Percentiles rank a stretch among this genome's conserved stretches.
Evolutionary conservation across 2,329 filamentous ascomycete species (phyloP).

Genomic region (Epichloe bromicola): DNA sequence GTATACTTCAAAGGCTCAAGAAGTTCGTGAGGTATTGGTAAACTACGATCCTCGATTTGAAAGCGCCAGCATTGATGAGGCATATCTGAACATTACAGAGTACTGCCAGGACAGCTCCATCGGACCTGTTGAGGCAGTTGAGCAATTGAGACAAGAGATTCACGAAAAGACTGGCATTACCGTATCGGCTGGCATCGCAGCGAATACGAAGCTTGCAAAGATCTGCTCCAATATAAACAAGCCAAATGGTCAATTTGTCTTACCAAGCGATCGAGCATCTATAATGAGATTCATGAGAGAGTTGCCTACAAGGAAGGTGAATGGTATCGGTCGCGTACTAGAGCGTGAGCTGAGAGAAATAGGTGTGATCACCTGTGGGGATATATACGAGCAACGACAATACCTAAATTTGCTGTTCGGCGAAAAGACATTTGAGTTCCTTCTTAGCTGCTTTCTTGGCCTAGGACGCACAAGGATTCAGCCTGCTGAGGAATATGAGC

Average conservation of each 20-base stretch:
- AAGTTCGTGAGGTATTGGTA: constrained; percentile 69
- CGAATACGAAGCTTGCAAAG: constrained; percentile 87
- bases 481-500: constrained; percentile 76
- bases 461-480: constrained; percentile 75
- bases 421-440: constrained; percentile 78
- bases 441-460: constrained; percentile 74
- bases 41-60: constrained; percentile 88
- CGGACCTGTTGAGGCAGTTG: constrained; percentile 58
- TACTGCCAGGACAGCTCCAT: constrained; percentile 63
- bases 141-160: constrained; percentile 66
- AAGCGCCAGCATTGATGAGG: constrained; percentile 90
- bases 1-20: constrained; percentile 78
- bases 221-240: constrained; percentile 95
- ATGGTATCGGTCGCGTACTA: constrained; percentile 86
- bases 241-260: constrained; percentile 78
- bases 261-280: constrained; percentile 56
- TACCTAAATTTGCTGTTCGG: constrained; percentile 71
- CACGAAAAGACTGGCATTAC: constrained; percentile 68
- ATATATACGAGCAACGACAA: constrained; percentile 67
- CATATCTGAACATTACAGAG: constrained; percentile 85
- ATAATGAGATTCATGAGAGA: constrained; percentile 80
- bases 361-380: constrained; percentile 76
- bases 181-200: constrained; percentile 85
- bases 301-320: constrained; percentile 79
- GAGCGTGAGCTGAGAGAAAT: constrained; percentile 83